Percentiles rank a stretch among this genome's conserved stretches.
phyloP scores from a whole-genome alignment of 768 basidiomycete genomes.

The Lentinula aciculospora region DNA sequence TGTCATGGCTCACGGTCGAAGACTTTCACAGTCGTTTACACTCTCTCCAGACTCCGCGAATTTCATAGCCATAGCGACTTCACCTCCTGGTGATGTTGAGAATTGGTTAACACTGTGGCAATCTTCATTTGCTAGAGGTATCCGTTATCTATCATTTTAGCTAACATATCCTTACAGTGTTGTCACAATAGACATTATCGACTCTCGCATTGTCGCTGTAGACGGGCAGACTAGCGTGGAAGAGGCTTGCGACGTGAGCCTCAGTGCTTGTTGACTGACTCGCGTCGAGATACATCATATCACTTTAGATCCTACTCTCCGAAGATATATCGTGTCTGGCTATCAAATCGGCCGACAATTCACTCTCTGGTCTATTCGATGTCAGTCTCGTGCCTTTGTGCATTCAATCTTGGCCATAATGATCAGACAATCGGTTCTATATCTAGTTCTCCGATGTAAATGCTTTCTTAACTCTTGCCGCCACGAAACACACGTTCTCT shows the following conservation, averaged over 20 bases:
- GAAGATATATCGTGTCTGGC: slow-evolving; percentile 64
- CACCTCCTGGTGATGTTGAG: slow-evolving; percentile 26
- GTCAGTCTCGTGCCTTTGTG: slow-evolving; percentile 37
- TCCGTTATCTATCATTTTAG: slow-evolving; percentile 6
- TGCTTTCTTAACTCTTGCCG: slow-evolving; percentile 80
- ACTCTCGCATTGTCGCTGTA: slow-evolving; percentile 59
- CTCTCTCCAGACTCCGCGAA: slow-evolving; percentile 1
- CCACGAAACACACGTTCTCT: slow-evolving; percentile 65
- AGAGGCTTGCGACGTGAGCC: slow-evolving; percentile 71
- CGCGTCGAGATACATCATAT: background rate
- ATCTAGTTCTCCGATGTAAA: slow-evolving; percentile 78
- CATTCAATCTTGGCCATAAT: background rate
- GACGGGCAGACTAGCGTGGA: slow-evolving; percentile 74
- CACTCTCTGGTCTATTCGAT: slow-evolving; percentile 63
- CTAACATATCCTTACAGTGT: background rate
- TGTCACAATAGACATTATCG: slow-evolving; percentile 53
- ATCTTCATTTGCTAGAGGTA: slow-evolving; percentile 52
- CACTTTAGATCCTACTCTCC: slow-evolving; percentile 49
- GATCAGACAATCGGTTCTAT: background rate
- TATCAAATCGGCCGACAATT: slow-evolving; percentile 32
- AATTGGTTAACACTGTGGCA: slow-evolving; percentile 60
- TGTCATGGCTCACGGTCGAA: slow-evolving; percentile 14
- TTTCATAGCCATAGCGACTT: background rate
- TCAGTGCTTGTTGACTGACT: background rate
- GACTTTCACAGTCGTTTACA: slow-evolving; percentile 15